phyloP scores from a whole-genome alignment of 495 filamentous ascomycete species.

The Xylaria grammica region DNA sequence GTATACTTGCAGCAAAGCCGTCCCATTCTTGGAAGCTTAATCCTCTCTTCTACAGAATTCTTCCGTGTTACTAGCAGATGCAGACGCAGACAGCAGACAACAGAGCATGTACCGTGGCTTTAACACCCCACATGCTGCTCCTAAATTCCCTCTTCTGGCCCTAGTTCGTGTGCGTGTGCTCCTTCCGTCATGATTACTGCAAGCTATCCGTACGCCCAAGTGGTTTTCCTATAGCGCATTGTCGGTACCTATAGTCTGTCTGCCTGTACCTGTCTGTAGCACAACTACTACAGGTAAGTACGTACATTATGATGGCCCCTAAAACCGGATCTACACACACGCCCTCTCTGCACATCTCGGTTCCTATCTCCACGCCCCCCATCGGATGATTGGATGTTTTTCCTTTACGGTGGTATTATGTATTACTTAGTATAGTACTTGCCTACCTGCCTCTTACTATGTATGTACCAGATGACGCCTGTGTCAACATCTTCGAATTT shows the following conservation, averaged over 20 bases:
- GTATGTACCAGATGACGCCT: too few relatives aligned
- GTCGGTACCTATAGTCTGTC: too few relatives aligned
- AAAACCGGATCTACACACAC: background rate
- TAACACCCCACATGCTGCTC: slow-evolving; percentile 5
- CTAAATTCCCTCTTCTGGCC: slow-evolving; percentile 12
- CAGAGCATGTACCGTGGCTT: slow-evolving; percentile 18
- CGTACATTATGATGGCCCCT: background rate
- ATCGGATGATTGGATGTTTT: slow-evolving; percentile 21
- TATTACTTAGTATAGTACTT: too few relatives aligned
- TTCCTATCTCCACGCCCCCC: slow-evolving; percentile 15
- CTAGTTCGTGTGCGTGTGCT: background rate
- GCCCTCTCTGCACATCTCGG: background rate
- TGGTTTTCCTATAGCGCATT: background rate
- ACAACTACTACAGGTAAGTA: background rate
- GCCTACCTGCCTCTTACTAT: too few relatives aligned
- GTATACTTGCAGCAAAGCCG: slow-evolving; percentile 4
- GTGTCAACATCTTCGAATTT: too few relatives aligned
- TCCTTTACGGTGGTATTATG: too few relatives aligned
- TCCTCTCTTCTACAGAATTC: slow-evolving; percentile 12
- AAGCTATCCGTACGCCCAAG: background rate
- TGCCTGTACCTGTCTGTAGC: background rate
- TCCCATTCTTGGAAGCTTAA: slow-evolving; percentile 12
- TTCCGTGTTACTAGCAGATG: too few relatives aligned
- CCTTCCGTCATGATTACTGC: slow-evolving; percentile 10
- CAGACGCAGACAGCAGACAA: too few relatives aligned